Evolutionary conservation across 176 grass and related monocot species (phyloP), one percentile per base, ranked within the genome.

Genomic region (Ampelocalamus luodianensis): DNA sequence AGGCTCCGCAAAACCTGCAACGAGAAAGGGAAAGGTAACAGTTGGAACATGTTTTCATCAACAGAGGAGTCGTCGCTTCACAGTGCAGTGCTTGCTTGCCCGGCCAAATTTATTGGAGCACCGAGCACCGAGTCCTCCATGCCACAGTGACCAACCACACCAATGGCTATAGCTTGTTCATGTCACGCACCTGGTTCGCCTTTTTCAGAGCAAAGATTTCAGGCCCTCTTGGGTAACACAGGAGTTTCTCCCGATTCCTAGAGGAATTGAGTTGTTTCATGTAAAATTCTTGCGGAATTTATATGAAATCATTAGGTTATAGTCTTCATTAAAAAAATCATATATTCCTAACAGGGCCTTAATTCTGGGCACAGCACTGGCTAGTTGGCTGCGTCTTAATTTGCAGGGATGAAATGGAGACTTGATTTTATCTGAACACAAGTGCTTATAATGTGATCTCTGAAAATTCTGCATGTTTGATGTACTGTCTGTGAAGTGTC

Each of bases 1-100:
- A 12, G 18, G 54, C 54, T 46, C 80, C 75, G 18, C 10, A 74
- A 84, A 85, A 76, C 69, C 70, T 80, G 87, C 87, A 75, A 76
- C 34, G 17, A 63, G 75, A 68, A 80, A 38, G 59, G 82, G 26
- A 63, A 66, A 64, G 40, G 64, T 48, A 27, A 80, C 65, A 78
- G 83, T 44, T 16, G 11, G 26, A 17, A 36, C 13, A 48, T 9
- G 53, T 65, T 36, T 73, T 77, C 76, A 48, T 13, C 51, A 24
- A 27, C 39, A 62, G 39, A 68, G 49, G 51, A 46, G 27, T 53
- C 26, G 40, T 74, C 26, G 71, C 71, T 51, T 74, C 71, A 14
- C 5, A n/a, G 68, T 5, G 8, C 55, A 24, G 56, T 24, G n/a
- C n/a, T 26, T 2, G 58, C n/a, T 26, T 12, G 58, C 58, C n/a